phyloP scores from a whole-genome alignment of 305 asterid genomes.

The Solanum hybrid region DNA sequence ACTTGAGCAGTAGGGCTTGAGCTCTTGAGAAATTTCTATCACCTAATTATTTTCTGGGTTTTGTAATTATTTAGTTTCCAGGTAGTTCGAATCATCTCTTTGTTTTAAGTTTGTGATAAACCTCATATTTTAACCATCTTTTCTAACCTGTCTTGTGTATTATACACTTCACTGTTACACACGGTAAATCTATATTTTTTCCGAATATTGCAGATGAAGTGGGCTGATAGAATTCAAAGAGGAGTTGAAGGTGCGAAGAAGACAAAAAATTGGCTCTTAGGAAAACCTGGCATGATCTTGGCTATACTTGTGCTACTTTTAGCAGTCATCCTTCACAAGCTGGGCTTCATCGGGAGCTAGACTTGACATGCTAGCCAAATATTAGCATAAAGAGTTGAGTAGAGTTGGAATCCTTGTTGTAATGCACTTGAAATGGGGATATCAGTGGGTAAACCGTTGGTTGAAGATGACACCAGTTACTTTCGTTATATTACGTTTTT shows the following conservation, averaged over 20 bases:
- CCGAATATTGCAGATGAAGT: slow-evolving; percentile 52
- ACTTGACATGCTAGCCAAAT: neutral
- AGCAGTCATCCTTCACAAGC: slow-evolving; percentile 71
- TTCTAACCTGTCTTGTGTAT: neutral
- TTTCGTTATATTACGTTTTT: neutral
- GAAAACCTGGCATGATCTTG: slow-evolving; percentile 73
- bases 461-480: neutral
- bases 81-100: neutral
- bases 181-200: neutral
- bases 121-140: neutral
- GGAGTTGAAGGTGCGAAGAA: slow-evolving; percentile 74
- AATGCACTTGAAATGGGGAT: neutral
- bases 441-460: neutral
- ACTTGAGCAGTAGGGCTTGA: neutral
- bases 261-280: slow-evolving; percentile 80
- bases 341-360: slow-evolving; percentile 62
- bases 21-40: neutral
- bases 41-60: neutral
- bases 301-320: slow-evolving; percentile 66
- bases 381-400: neutral
- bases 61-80: neutral
- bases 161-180: neutral
- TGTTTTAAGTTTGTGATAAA: neutral
- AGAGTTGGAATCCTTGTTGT: neutral
- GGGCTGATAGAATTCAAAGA: slow-evolving; percentile 80